phyloP scores from a whole-genome alignment of 495 filamentous ascomycete species.

The Talaromyces adpressus region DNA sequence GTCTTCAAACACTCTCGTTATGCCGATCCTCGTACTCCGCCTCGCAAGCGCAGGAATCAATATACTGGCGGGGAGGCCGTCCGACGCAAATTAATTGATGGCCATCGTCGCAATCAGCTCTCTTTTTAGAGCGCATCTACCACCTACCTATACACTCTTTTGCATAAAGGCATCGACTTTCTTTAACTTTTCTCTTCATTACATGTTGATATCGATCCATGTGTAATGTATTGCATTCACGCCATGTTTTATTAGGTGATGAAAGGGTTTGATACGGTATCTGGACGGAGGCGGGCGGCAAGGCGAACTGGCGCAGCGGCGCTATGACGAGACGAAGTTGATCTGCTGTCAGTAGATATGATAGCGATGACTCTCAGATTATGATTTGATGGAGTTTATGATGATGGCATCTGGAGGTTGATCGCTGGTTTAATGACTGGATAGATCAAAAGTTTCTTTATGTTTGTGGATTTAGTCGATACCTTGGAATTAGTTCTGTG shows the following conservation, averaged over 20 bases:
- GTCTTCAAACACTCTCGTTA: slow-evolving; percentile 41
- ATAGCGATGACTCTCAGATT: background rate
- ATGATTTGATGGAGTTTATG: background rate
- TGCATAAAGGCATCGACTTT: background rate
- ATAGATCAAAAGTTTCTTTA: slow-evolving; percentile 5
- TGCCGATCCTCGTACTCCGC: slow-evolving; percentile 35
- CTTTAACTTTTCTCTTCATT: background rate
- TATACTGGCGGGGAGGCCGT: slow-evolving; percentile 37
- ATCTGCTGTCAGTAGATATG: background rate
- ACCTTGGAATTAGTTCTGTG: background rate
- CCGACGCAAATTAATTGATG: slow-evolving; percentile 42
- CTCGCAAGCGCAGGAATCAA: slow-evolving; percentile 34
- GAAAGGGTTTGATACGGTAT: background rate
- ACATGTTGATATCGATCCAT: background rate
- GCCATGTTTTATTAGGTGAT: background rate
- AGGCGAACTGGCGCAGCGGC: slow-evolving; percentile 5
- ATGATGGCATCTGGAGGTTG: slow-evolving; percentile 1
- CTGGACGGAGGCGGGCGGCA: background rate
- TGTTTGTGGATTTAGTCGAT: slow-evolving; percentile 1
- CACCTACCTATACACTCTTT: background rate
- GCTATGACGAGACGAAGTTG: background rate
- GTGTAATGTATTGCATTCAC: slow-evolving; percentile 2
- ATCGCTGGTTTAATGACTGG: slow-evolving; percentile 1
- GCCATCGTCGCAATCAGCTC: slow-evolving; percentile 33
- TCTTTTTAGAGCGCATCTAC: slow-evolving; percentile 21